Base-by-base conservation (phyloP, 192 early-diverging fungal genomes). In the Coemansia sp. region DNA sequence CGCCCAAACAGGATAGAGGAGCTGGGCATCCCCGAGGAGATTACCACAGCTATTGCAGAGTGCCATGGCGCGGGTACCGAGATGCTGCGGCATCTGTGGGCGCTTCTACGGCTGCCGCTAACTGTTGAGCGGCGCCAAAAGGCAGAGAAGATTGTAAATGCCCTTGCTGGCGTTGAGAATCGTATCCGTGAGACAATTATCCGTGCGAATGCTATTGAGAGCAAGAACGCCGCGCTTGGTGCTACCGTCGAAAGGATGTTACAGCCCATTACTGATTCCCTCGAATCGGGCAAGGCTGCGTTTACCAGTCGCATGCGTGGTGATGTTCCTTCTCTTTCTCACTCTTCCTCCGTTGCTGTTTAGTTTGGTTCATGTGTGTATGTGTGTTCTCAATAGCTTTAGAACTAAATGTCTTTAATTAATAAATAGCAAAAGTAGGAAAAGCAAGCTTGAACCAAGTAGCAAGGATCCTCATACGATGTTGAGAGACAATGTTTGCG, bases 81-180 rank as follows among this genome's bases (percentile, higher is more conserved):
- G 53, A 85, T 85, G 76, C 71, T 85, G 20, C 77, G 79, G 6
- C 84, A 85, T 40, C 46, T 85, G 56, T 85, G 84, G 84, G 73
- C 76, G 5, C 61, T 77, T 5, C 32, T 85, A 7, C 69, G 67
- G 4, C 46, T 80, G 67, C 79, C 79, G 4, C 67, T 37, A 13
- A 76, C 84, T 1, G 50, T 55, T 11, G 76, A 75, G 25, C 69
- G 73, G 17, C 58, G 48, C 42, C 44, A 78, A n/a, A 77, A 74
- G 56, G 73, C 79, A 0, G 70, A 71, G 19, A 81, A 74, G 50
- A 82, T 85, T 49, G 73, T 71, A 4, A 68, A 63, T 13, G 79
- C 84, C 2, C 72, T 85, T 32, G 57, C 57, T 20, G 43, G 43
- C 2, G 74, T 85, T 19, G 53, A 63, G 16, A 51, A 69, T 56